Conservation (phyloP, 2,329 filamentous ascomycete species). For the Gaeumannomyces tritici region DNA sequence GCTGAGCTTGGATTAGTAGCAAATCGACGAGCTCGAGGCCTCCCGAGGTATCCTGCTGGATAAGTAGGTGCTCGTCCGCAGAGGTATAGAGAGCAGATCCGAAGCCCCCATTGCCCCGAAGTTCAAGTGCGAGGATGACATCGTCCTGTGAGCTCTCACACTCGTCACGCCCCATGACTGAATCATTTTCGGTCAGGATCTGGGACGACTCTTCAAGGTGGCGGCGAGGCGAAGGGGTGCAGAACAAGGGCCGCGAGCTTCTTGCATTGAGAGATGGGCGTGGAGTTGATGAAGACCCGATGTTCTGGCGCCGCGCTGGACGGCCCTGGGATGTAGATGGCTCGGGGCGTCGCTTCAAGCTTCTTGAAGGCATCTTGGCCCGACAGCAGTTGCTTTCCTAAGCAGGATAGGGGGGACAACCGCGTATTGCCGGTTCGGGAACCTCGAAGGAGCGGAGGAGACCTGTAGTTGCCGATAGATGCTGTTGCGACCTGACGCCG, state of each 20-base stretch:
- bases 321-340: not conserved
- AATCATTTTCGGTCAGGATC: not conserved
- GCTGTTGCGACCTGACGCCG: too few species aligned
- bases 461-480: too few species aligned
- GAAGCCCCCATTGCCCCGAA: constrained; percentile 59
- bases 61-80: constrained; percentile 56
- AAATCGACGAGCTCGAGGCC: constrained; percentile 61
- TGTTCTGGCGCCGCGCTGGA: constrained; percentile 1
- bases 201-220: not conserved
- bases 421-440: not conserved
- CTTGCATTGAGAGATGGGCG: not conserved
- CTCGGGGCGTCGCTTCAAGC: not conserved
- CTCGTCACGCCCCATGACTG: constrained; percentile 6
- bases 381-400: not conserved
- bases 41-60: constrained; percentile 68
- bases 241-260: not conserved
- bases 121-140: constrained; percentile 70
- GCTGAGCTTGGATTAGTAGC: constrained; percentile 42
- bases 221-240: not conserved
- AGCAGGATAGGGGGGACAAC: not conserved
- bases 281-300: not conserved
- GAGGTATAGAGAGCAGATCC: constrained; percentile 80
- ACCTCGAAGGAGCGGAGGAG: too few species aligned
- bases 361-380: not conserved
- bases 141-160: constrained; percentile 41